Conservation (phyloP, 352 stramenopile species). For the Phytophthora sp. region DNA sequence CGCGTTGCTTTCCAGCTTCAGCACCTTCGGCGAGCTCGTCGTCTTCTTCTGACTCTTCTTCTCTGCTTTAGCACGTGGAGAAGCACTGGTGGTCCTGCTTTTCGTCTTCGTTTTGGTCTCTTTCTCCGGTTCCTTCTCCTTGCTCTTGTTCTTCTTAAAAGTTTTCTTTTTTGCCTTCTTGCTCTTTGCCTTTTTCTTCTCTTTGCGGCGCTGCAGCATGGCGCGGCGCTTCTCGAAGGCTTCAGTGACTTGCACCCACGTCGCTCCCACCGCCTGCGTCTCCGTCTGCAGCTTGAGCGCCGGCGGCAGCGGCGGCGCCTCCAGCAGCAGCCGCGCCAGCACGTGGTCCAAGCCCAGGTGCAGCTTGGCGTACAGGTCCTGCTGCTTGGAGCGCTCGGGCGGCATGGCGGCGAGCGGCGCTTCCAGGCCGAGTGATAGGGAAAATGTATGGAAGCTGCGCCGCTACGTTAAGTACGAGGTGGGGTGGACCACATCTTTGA, state of each 20-base stretch:
- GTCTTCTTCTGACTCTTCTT: conserved; percentile 19
- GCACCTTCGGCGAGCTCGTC: not conserved
- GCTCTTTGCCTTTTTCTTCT: conserved; percentile 29
- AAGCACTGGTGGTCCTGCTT: conserved; percentile 15
- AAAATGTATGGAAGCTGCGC: conserved; percentile 1
- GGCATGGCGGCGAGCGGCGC: no score
- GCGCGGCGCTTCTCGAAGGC: conserved; percentile 30
- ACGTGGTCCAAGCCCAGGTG: conserved; percentile 63
- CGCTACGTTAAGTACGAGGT: not conserved
- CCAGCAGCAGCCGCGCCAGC: conserved; percentile 30
- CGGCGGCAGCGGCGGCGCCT: conserved; percentile 27
- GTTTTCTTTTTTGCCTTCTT: conserved; percentile 30
- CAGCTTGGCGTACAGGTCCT: conserved; percentile 49
- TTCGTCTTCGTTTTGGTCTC: conserved; percentile 28
- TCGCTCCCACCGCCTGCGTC: conserved; percentile 31
- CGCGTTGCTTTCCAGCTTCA: not conserved
- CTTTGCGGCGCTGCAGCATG: conserved; percentile 35
- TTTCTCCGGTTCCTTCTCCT: conserved; percentile 20
- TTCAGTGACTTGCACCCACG: conserved; percentile 32
- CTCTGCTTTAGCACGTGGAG: conserved; percentile 17
- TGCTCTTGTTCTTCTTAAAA: conserved; percentile 30
- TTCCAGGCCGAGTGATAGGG: not conserved
- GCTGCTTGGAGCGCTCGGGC: conserved; percentile 16
- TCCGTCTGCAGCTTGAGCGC: conserved; percentile 37
- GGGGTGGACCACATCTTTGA: not conserved